Percentiles rank a stretch among this genome's conserved stretches.
Evolutionary conservation across 2,329 filamentous ascomycete genomes (phyloP).

Genomic region (Botrytis porri): DNA sequence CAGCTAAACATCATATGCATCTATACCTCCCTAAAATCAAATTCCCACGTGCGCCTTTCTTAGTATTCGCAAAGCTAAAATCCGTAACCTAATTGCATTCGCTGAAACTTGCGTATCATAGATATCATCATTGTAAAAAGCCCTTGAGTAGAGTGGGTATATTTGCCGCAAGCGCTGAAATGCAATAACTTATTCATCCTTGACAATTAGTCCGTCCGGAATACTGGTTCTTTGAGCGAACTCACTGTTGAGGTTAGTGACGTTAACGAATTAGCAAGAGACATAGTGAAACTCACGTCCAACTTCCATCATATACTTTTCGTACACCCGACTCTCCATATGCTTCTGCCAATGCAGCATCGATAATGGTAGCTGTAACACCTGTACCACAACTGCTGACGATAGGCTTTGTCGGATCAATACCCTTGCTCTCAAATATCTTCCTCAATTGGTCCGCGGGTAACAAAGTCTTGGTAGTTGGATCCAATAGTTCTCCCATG

Average conservation of each 20-base stretch:
- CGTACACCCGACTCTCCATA: constrained; percentile 66
- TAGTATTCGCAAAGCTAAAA: constrained; percentile 1
- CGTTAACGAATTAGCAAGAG: neutral
- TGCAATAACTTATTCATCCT: constrained; percentile 37
- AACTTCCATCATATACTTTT: constrained; percentile 91
- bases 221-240: constrained; percentile 65
- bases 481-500: constrained; percentile 75
- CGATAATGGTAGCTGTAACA: constrained; percentile 87
- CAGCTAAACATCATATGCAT: neutral
- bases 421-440: constrained; percentile 74
- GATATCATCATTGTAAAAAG: constrained; percentile 16
- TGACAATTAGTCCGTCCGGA: constrained; percentile 60
- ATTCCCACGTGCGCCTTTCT: neutral
- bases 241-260: constrained; percentile 46
- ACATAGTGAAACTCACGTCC: constrained; percentile 70
- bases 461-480: constrained; percentile 76
- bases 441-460: constrained; percentile 68
- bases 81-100: neutral
- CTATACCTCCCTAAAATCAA: constrained; percentile 1
- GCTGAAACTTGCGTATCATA: constrained; percentile 8
- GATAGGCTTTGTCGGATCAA: constrained; percentile 77
- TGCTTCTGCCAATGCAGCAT: constrained; percentile 79
- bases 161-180: constrained; percentile 19
- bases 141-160: constrained; percentile 20
- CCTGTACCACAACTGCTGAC: constrained; percentile 90